These are phyloP conservation scores for Limonomyces culmigenus DNA, from an alignment of 1,284 basidiomycete species.

Conservation along the genomic window DNA sequence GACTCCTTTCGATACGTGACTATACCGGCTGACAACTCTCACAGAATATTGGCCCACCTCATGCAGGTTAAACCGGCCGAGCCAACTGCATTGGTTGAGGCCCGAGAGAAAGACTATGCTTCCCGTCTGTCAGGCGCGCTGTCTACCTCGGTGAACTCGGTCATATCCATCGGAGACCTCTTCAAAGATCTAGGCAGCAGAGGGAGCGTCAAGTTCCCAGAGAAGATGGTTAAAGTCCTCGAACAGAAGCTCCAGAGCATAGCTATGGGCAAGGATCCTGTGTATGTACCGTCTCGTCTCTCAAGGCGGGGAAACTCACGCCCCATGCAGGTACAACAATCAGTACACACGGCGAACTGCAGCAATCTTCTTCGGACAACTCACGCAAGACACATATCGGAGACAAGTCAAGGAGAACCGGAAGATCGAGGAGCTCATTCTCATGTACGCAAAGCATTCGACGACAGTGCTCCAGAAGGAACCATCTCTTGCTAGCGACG, in stretches of 20 bases:
- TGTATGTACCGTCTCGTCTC: constrained; percentile 33
- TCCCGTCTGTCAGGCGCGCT: constrained; percentile 51
- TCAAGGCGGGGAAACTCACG: neutral
- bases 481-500: constrained; percentile 56
- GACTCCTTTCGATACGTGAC: constrained; percentile 2
- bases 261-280: constrained; percentile 78
- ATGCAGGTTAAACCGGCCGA: constrained; percentile 43
- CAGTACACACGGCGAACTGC: constrained; percentile 76
- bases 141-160: constrained; percentile 53
- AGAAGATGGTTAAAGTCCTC: constrained; percentile 78
- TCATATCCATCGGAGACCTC: constrained; percentile 67
- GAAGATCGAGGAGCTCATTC: constrained; percentile 92
- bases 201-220: constrained; percentile 81
- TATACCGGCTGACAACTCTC: neutral
- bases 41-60: constrained; percentile 50
- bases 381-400: constrained; percentile 71
- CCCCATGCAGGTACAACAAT: constrained; percentile 55
- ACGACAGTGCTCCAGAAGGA: constrained; percentile 77
- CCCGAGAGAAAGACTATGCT: constrained; percentile 41
- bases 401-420: constrained; percentile 89
- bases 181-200: constrained; percentile 65
- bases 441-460: constrained; percentile 87
- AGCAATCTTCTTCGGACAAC: constrained; percentile 69
- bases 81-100: constrained; percentile 27
- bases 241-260: constrained; percentile 79